Evolutionary conservation across 495 filamentous ascomycete genomes (phyloP).

Genomic region (Oidiodendron maius): DNA sequence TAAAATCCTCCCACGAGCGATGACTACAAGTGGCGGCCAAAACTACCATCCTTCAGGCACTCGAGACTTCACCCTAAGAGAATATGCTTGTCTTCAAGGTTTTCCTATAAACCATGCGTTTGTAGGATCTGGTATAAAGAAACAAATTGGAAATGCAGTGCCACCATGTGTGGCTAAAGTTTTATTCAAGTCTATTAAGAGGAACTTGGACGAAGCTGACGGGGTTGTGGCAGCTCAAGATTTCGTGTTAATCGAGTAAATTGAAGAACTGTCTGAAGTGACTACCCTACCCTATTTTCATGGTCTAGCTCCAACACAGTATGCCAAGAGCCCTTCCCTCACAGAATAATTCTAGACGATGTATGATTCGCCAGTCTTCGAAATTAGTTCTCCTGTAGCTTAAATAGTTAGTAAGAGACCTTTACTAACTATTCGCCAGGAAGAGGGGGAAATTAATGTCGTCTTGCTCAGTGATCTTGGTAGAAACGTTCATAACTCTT

Average conservation of each 20-base stretch:
- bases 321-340: no score
- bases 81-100: slow-evolving; percentile 69
- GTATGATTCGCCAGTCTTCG: background rate
- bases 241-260: background rate
- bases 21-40: slow-evolving; percentile 65
- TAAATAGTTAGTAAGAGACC: no score
- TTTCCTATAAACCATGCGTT: slow-evolving; percentile 68
- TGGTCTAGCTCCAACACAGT: no score
- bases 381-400: no score
- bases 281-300: no score
- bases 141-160: slow-evolving; percentile 86
- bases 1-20: slow-evolving; percentile 47
- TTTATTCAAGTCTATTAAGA: slow-evolving; percentile 52
- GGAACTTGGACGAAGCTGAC: slow-evolving; percentile 54
- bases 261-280: background rate
- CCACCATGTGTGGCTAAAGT: slow-evolving; percentile 58
- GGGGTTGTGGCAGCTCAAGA: slow-evolving; percentile 20
- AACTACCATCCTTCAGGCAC: slow-evolving; percentile 65
- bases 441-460: background rate
- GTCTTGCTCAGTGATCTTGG: slow-evolving; percentile 75
- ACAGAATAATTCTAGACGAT: slow-evolving; percentile 9
- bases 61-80: slow-evolving; percentile 63
- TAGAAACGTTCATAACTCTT: slow-evolving; percentile 56
- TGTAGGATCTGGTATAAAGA: slow-evolving; percentile 28
- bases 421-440: no score